Base-by-base conservation (phyloP, 2,329 filamentous ascomycete species). In the Fusarium neocosmosporiellum region DNA sequence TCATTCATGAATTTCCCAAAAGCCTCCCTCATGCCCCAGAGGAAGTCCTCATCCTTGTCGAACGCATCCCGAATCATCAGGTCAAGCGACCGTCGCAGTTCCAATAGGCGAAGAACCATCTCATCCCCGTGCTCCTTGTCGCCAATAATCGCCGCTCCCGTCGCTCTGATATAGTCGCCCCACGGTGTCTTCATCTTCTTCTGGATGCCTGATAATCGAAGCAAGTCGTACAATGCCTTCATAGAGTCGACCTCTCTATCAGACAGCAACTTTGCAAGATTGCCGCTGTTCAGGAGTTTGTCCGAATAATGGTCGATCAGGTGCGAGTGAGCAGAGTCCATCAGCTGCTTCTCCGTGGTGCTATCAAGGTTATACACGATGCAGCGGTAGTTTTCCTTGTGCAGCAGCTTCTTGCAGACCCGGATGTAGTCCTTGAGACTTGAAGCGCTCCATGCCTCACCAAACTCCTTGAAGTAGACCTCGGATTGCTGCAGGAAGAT, bases 1-100 rank as follows among this genome's bases (percentile, higher is more conserved):
- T 96, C 94, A 81, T 99, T 99, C 87, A 99, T 98, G 77, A 98
- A 98, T 1, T 86, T 88, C 61, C 93, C 92, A 79, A 99, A 98
- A 0, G 94, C 89, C 77, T 98, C 94, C 64, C 96, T 90, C 74
- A 99, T 87, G 13, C 88, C 90, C 80, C 95, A 93, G 0, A 91
- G 88, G 57, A 98, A 91, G 24, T 90, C 88, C n/a, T 94, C 90
- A 74, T 98, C 90, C 61, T 90, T 90, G 54, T 88, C 86, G 78
- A 99, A 98, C 0, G 94, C 91, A 57, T 92, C 89, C 43, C 90
- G 89, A 79, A 94, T 92, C 75, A 96, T 91, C 43, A 91, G 83
- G 78, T 98, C 95, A 10, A 98, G 85, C 34, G 91, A 89, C 55
- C 91, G 89, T 79, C 98, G 95, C 74, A 99, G 89, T 29, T 93